A percentile compares a stretch with the other conserved stretches of the same genome.
Evolutionary conservation across 371 early-diverging fungal genomes (phyloP).

Genomic region (Homolaphlyctis polyrhiza): DNA sequence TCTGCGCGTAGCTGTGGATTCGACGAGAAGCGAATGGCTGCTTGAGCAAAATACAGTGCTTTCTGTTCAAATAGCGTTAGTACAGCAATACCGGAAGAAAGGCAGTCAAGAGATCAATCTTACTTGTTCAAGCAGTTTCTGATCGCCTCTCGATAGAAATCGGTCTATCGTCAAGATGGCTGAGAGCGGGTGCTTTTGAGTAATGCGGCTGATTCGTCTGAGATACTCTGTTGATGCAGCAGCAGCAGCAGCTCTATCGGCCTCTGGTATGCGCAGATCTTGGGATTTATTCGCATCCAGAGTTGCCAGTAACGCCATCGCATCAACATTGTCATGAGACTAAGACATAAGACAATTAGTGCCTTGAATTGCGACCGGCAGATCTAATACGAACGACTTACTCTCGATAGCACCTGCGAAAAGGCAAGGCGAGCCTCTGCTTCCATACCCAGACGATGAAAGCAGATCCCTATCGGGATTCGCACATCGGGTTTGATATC

Average conservation of each 20-base stretch:
- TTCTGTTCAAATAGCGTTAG: too few relatives aligned
- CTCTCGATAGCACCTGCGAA: too few relatives aligned
- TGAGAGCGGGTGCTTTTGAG: slow-evolving; percentile 16
- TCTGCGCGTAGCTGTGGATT: neutral
- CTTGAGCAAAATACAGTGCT: too few relatives aligned
- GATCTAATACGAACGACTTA: too few relatives aligned
- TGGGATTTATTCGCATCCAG: slow-evolving; percentile 62
- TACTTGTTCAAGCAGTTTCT: too few relatives aligned
- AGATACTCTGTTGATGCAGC: neutral
- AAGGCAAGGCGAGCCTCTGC: slow-evolving; percentile 68
- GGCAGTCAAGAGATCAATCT: too few relatives aligned
- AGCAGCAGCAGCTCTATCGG: neutral
- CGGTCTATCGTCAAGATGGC: slow-evolving; percentile 24
- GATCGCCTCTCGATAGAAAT: slow-evolving; percentile 12
- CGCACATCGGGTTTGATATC: slow-evolving; percentile 67
- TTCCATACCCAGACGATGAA: slow-evolving; percentile 64
- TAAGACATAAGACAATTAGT: too few relatives aligned
- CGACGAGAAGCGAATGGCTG: neutral
- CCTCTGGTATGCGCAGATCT: neutral
- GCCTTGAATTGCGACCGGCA: too few relatives aligned
- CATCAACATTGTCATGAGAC: slow-evolving; percentile 58
- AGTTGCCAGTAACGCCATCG: slow-evolving; percentile 64
- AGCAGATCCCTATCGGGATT: slow-evolving; percentile 84
- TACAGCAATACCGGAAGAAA: too few relatives aligned
- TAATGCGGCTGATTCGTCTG: slow-evolving; percentile 4